Conservation (phyloP, 345 rosid species). For the Lumnitzera littorea region DNA sequence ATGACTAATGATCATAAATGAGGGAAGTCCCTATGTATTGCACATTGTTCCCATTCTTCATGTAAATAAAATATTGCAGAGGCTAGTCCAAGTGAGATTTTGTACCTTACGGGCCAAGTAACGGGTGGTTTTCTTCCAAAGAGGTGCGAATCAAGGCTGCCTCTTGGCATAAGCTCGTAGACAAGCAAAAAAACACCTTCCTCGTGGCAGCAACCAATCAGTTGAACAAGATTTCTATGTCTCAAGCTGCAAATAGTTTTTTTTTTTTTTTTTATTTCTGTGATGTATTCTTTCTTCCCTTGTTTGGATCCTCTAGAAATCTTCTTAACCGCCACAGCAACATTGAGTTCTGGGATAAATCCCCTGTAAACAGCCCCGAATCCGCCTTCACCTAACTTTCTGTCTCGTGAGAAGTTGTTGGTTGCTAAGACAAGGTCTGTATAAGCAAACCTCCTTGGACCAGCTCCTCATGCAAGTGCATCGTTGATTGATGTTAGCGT, state of each 20-base stretch:
- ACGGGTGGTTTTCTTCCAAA: constrained; percentile 31
- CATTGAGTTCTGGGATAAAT: constrained; percentile 15
- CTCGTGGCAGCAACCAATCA: constrained; percentile 69
- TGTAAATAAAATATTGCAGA: constrained; percentile 50
- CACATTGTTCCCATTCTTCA: constrained; percentile 61
- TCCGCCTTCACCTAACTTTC: constrained; percentile 60
- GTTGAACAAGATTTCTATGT: constrained; percentile 49
- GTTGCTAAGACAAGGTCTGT: constrained; percentile 39
- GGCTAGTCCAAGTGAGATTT: constrained; percentile 38
- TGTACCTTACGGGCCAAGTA: constrained; percentile 35
- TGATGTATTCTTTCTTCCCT: constrained; percentile 39
- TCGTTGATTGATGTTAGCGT: constrained; percentile 27
- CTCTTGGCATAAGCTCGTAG: constrained; percentile 63
- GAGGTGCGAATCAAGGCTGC: constrained; percentile 50
- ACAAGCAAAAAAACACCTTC: constrained; percentile 44
- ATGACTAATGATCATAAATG: too few relatives aligned
- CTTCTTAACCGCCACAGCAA: constrained; percentile 39
- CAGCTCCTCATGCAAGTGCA: constrained; percentile 46
- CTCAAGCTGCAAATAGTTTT: constrained; percentile 47
- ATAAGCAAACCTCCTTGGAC: constrained; percentile 46
- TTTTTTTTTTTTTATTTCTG: constrained; percentile 49
- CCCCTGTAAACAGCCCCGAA: constrained; percentile 53
- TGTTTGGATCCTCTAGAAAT: constrained; percentile 38
- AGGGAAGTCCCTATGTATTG: constrained; percentile 50
- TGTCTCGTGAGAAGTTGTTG: constrained; percentile 32